Conservation (phyloP, 306 rosid species). For the Cucurbita ficifolia region DNA sequence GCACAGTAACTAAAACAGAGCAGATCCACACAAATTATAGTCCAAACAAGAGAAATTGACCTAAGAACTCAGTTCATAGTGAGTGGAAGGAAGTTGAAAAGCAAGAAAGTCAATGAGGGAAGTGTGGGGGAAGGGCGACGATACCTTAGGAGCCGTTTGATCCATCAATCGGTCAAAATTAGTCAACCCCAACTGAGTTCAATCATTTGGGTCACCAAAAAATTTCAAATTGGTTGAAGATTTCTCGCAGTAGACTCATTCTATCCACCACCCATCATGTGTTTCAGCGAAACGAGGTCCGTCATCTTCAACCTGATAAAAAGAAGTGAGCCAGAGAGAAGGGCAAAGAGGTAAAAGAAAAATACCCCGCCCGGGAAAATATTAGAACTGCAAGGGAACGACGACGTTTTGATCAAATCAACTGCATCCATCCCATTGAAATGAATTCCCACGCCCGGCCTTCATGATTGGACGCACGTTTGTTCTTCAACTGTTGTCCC, state of each 20-base stretch:
- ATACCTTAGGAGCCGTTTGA: conserved; percentile 6
- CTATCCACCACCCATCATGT: background rate
- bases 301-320: conserved; percentile 4
- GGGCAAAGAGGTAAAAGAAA: background rate
- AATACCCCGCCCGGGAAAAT: background rate
- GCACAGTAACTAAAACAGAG: background rate
- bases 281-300: background rate
- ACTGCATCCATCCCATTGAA: background rate
- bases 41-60: background rate
- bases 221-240: background rate
- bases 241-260: background rate
- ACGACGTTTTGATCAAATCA: background rate
- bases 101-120: conserved; percentile 3
- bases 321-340: background rate
- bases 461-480: conserved; percentile 2
- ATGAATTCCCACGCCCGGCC: background rate
- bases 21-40: conserved; percentile 3
- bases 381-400: background rate
- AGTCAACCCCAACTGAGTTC: background rate
- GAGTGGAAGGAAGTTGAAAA: background rate
- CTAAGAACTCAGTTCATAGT: background rate
- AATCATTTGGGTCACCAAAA: background rate
- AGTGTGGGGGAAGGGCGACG: background rate
- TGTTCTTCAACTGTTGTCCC: background rate
- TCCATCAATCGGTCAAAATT: conserved; percentile 1